Base-by-base conservation (phyloP, 176 grass and related monocot genomes). In the Oryza brachyantha region DNA sequence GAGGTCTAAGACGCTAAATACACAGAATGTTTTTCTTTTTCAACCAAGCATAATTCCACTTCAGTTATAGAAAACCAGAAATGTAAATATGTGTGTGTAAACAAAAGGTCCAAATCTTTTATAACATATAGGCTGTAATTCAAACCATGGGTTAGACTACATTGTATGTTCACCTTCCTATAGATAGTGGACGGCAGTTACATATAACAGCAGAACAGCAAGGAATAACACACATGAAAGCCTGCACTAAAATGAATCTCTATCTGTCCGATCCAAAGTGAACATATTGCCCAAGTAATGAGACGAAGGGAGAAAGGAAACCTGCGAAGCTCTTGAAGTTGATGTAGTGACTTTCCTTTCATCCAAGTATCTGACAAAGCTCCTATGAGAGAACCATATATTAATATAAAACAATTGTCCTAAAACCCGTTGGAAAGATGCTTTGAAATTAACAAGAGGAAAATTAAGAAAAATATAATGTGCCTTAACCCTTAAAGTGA, bases 261-360 rank as follows among this genome's bases (percentile, higher is more conserved):
- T n/a, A n/a, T n/a, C n/a, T n/a, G n/a, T n/a, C n/a, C n/a, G n/a
- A n/a, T n/a, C n/a, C n/a, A n/a, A n/a, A n/a, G n/a, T n/a, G n/a
- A n/a, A n/a, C n/a, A n/a, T n/a, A n/a, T n/a, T n/a, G n/a, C n/a
- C n/a, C n/a, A n/a, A n/a, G n/a, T 14, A 29, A 57, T 42, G 68
- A 3, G 16, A 22, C 3, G 26, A 31, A 17, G 8, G 3, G 3
- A 3, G 36, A 68, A 77, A 68, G 9, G 7, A 38, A 21, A 97
- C 94, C 94, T 97, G 94, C 43, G 91, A 97, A 27, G 85, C 90
- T 84, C 87, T 97, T 37, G 93, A 97, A 76, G 76, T 84, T 65
- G 93, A 88, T 68, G 90, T 88, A 52, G 85, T 63, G 64, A 72
- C 82, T 86, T 97, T 93, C 75, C 85, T 91, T 75, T 97, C 90